Evolutionary conservation across 768 basidiomycete species (phyloP).

Genomic region (Boletus eberwhitei): DNA sequence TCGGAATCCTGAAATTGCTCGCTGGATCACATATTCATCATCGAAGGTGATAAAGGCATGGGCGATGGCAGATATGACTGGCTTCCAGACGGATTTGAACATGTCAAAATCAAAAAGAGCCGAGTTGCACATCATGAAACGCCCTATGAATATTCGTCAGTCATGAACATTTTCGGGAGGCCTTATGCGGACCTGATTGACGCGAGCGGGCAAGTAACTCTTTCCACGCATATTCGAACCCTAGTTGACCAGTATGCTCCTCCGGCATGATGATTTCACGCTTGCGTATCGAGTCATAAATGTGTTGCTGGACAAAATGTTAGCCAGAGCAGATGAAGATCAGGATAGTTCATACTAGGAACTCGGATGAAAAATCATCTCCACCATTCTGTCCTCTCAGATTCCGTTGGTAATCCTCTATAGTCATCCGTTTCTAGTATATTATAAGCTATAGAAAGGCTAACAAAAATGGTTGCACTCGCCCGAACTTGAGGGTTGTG

Average conservation of each 20-base stretch:
- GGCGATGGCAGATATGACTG: constrained; percentile 89
- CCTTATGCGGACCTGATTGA: constrained; percentile 58
- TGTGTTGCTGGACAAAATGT: constrained; percentile 56
- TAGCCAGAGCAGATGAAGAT: neutral
- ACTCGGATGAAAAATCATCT: constrained; percentile 78
- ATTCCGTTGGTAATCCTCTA: constrained; percentile 92
- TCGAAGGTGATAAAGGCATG: constrained; percentile 95
- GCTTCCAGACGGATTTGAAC: constrained; percentile 93
- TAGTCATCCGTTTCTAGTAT: constrained; percentile 87
- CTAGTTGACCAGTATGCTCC: constrained; percentile 93
- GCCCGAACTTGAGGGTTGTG: constrained; percentile 93
- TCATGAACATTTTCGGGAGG: constrained; percentile 1
- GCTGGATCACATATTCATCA: constrained; percentile 95
- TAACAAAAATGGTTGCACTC: constrained; percentile 28
- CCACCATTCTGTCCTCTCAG: constrained; percentile 90
- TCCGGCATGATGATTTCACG: constrained; percentile 96
- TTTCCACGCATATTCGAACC: constrained; percentile 99
- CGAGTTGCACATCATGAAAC: constrained; percentile 70
- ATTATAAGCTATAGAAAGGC: constrained; percentile 2
- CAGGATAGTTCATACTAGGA: constrained; percentile 53
- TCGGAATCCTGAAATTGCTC: constrained; percentile 92
- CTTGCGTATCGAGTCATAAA: constrained; percentile 93
- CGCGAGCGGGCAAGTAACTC: constrained; percentile 81
- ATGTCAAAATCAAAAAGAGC: constrained; percentile 83
- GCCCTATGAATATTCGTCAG: constrained; percentile 48